Conservation (phyloP, 1,284 basidiomycete genomes). For the Austroboletus novae-zelandiae region DNA sequence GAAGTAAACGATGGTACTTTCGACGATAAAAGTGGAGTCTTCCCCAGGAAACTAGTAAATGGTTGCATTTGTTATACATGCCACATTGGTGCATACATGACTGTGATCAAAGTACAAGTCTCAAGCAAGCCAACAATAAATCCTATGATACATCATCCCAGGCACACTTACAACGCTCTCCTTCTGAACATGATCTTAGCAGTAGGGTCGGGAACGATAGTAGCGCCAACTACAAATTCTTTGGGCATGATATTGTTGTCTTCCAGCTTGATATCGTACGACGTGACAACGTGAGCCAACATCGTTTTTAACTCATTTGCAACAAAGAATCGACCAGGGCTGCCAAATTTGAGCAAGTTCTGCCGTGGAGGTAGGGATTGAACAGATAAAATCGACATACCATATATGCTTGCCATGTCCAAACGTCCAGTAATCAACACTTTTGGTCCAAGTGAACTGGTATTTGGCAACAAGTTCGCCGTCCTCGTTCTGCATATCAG, state of each 20-base stretch:
- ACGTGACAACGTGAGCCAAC: slow-evolving; percentile 13
- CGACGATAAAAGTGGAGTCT: no score
- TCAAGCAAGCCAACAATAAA: no score
- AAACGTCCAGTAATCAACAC: slow-evolving; percentile 5
- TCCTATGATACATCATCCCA: no score
- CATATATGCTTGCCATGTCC: slow-evolving; percentile 11
- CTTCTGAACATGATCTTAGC: slow-evolving; percentile 12
- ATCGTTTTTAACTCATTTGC: slow-evolving; percentile 9
- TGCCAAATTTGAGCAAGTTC: not conserved
- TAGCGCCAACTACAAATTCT: slow-evolving; percentile 1
- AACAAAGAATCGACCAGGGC: slow-evolving; percentile 14
- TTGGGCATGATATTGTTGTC: not conserved
- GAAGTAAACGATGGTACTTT: no score
- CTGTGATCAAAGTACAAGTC: no score
- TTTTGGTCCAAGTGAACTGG: slow-evolving; percentile 4
- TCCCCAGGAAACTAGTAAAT: no score
- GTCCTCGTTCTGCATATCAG: not conserved
- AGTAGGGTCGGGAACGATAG: not conserved
- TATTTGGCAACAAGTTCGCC: not conserved
- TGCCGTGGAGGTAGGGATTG: no score
- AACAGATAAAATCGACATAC: not conserved
- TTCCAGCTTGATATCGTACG: slow-evolving; percentile 5
- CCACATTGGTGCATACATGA: no score
- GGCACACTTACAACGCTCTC: not conserved
- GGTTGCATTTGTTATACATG: no score